Evolutionary conservation across 1,284 basidiomycete species (phyloP).

Genomic region (Marasmius fiardii): DNA sequence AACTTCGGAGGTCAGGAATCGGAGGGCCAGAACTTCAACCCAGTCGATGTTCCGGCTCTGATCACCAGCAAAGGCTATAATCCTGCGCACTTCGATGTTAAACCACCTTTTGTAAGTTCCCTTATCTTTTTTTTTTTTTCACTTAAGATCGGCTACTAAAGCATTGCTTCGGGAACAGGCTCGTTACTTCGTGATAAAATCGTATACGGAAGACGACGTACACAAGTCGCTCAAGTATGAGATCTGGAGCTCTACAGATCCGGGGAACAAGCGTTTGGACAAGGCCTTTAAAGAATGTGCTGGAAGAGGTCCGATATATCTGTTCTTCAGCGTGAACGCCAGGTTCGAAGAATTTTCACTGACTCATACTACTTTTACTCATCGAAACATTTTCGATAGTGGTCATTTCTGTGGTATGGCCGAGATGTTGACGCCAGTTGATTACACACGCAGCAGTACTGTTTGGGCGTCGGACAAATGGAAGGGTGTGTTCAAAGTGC

Average conservation of each 20-base stretch:
- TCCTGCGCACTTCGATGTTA: slow-evolving; percentile 80
- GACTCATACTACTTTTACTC: slow-evolving; percentile 4
- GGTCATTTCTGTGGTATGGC: slow-evolving; percentile 98
- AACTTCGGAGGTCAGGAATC: neutral
- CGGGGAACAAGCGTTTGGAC: slow-evolving; percentile 93
- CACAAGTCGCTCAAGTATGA: slow-evolving; percentile 96
- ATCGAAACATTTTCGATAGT: slow-evolving; percentile 33
- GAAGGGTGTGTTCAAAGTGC: slow-evolving; percentile 95
- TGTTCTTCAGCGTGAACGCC: slow-evolving; percentile 96
- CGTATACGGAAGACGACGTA: slow-evolving; percentile 96
- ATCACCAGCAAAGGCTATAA: slow-evolving; percentile 90
- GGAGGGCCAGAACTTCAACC: slow-evolving; percentile 17
- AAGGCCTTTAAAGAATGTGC: slow-evolving; percentile 91
- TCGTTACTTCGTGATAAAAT: slow-evolving; percentile 95
- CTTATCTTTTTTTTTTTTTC: slow-evolving; percentile 5
- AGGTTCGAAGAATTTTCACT: slow-evolving; percentile 40
- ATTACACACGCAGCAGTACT: slow-evolving; percentile 82
- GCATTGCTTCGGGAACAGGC: slow-evolving; percentile 46
- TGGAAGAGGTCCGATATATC: slow-evolving; percentile 86
- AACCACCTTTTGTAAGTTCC: slow-evolving; percentile 67
- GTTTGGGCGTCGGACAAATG: slow-evolving; percentile 99
- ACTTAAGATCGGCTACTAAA: neutral
- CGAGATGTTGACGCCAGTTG: slow-evolving; percentile 90
- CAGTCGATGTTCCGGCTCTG: slow-evolving; percentile 83
- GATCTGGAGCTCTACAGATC: slow-evolving; percentile 95